Conservation (phyloP, 1,284 basidiomycete genomes). For the Mycena citricolor region DNA sequence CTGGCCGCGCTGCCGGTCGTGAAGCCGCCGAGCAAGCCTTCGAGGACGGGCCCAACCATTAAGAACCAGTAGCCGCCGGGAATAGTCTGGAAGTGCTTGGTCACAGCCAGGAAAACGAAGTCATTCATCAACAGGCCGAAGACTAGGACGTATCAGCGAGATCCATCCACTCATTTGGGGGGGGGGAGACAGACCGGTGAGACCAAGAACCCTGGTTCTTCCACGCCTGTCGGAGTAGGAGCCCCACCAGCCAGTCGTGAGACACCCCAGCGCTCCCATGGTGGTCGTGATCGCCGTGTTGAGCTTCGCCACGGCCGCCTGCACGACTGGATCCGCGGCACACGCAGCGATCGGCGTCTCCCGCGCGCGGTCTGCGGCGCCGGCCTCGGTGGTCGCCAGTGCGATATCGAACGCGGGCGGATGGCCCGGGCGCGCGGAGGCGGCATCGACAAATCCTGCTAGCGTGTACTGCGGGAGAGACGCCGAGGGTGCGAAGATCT, state of each 20-base stretch:
- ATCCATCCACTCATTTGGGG: slow-evolving; percentile 62
- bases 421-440: slow-evolving; percentile 1
- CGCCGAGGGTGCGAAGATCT: slow-evolving; percentile 36
- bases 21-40: slow-evolving; percentile 77
- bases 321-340: slow-evolving; percentile 69
- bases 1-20: slow-evolving; percentile 48
- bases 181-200: slow-evolving; percentile 79
- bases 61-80: slow-evolving; percentile 86
- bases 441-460: slow-evolving; percentile 9
- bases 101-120: slow-evolving; percentile 65
- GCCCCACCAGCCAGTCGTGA: slow-evolving; percentile 88
- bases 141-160: no score
- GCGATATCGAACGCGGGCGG: slow-evolving; percentile 18
- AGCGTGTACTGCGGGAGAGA: slow-evolving; percentile 7
- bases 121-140: slow-evolving; percentile 69
- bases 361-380: background rate
- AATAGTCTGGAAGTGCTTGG: slow-evolving; percentile 54
- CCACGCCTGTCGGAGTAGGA: no score
- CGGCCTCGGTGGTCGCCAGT: slow-evolving; percentile 32
- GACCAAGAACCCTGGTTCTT: slow-evolving; percentile 65
- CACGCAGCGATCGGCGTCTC: slow-evolving; percentile 39
- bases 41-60: slow-evolving; percentile 69
- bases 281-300: slow-evolving; percentile 63
- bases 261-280: slow-evolving; percentile 70
- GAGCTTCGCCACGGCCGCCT: slow-evolving; percentile 69